Percentiles rank a stretch among this genome's conserved stretches.
These are phyloP conservation scores for Kwoniella newhampshirensis DNA, from an alignment of 768 basidiomycete species.

Conservation along the genomic window DNA sequence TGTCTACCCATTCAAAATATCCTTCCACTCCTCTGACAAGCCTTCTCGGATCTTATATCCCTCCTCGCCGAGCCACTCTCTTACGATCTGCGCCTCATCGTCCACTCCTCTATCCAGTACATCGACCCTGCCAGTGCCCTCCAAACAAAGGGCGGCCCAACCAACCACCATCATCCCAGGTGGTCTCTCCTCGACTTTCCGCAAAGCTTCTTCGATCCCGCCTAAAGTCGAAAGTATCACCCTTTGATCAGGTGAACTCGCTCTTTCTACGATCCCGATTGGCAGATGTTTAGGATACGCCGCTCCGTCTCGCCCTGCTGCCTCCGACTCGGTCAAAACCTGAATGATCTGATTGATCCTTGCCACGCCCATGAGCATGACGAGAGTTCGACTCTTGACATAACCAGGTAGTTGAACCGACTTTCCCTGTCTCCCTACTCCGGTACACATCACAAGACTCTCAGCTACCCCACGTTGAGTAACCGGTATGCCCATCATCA, in stretches of 20 bases:
- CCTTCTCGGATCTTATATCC: conserved; percentile 70
- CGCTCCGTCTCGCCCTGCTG: conserved; percentile 56
- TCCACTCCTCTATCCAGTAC: conserved; percentile 66
- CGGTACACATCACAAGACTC: conserved; percentile 84
- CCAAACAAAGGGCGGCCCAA: conserved; percentile 80
- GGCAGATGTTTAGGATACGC: conserved; percentile 75
- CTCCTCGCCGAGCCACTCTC: conserved; percentile 63
- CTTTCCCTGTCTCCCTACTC: conserved; percentile 83
- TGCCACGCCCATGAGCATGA: conserved; percentile 94
- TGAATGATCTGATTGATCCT: conserved; percentile 70
- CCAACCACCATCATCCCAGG: conserved; percentile 97
- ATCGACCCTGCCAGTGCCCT: conserved; percentile 67
- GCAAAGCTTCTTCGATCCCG: conserved; percentile 69
- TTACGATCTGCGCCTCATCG: conserved; percentile 56
- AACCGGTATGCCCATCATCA: conserved; percentile 85
- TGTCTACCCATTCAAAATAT: conserved; percentile 15
- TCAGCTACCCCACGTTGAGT: conserved; percentile 95
- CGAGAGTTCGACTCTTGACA: conserved; percentile 72
- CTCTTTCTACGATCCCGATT: conserved; percentile 90
- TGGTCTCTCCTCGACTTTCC: conserved; percentile 76
- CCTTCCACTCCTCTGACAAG: conserved; percentile 54
- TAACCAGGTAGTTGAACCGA: conserved; percentile 84
- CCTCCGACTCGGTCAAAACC: conserved; percentile 56
- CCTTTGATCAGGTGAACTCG: conserved; percentile 90
- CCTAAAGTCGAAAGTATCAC: conserved; percentile 74